Conservation (phyloP, 148 eudicot species). For the Polygonum aviculare region DNA sequence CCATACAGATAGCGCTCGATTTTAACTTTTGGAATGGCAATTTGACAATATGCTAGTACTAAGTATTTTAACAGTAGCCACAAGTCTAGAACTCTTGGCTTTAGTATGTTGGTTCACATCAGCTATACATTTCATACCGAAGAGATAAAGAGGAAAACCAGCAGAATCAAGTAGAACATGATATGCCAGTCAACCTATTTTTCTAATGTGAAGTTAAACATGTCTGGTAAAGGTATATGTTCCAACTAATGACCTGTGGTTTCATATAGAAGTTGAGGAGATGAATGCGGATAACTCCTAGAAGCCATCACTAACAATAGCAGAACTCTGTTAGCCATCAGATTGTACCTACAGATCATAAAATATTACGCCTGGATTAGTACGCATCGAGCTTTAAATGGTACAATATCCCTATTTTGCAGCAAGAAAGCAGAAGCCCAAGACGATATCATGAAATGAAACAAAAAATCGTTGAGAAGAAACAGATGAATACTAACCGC, state of each 20-base stretch:
- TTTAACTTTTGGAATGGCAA: background rate
- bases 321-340: slow-evolving; percentile 97
- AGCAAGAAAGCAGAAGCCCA: background rate
- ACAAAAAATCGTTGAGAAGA: background rate
- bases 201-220: background rate
- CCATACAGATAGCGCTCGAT: background rate
- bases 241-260: slow-evolving; percentile 46
- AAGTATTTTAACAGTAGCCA: background rate
- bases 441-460: background rate
- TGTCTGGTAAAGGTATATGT: background rate
- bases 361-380: background rate
- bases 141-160: background rate
- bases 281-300: slow-evolving; percentile 53
- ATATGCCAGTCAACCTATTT: slow-evolving; percentile 4
- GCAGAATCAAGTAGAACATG: background rate
- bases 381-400: background rate
- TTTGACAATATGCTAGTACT: background rate
- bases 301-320: slow-evolving; percentile 87
- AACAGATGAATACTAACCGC: slow-evolving; percentile 44
- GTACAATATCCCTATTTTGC: background rate
- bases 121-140: background rate
- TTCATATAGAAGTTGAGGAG: slow-evolving; percentile 59
- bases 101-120: background rate
- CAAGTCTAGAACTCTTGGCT: background rate
- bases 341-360: slow-evolving; percentile 61